These are phyloP conservation scores for Gliomastix tumulicola DNA, from an alignment of 2,329 filamentous ascomycete species.

Conservation along the genomic window DNA sequence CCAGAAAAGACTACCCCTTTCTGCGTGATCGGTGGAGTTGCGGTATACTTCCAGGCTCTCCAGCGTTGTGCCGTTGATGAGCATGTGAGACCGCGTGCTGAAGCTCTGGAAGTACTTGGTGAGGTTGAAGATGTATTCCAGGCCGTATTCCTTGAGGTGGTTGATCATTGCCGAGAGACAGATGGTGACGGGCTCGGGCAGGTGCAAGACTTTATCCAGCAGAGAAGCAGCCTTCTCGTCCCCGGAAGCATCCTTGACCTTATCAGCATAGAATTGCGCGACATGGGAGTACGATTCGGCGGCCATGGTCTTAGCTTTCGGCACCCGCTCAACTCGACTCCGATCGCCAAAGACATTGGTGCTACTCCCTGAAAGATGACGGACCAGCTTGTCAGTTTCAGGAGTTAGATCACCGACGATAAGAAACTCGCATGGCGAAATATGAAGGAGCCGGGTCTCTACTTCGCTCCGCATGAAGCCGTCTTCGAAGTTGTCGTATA, in stretches of 20 bases:
- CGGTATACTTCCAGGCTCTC: slow-evolving; percentile 93
- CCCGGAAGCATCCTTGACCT: slow-evolving; percentile 57
- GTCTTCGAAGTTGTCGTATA: slow-evolving; percentile 94
- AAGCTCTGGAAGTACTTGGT: slow-evolving; percentile 98
- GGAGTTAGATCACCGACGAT: slow-evolving; percentile 87
- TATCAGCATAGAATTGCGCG: slow-evolving; percentile 85
- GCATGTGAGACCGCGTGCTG: slow-evolving; percentile 89
- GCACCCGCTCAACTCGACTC: slow-evolving; percentile 74
- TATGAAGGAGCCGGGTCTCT: slow-evolving; percentile 90
- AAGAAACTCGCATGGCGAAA: slow-evolving; percentile 90
- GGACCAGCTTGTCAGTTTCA: slow-evolving; percentile 85
- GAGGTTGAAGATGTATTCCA: slow-evolving; percentile 91
- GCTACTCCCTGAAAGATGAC: slow-evolving; percentile 81
- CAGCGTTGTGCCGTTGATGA: slow-evolving; percentile 89
- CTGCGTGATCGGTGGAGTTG: slow-evolving; percentile 80
- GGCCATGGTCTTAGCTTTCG: slow-evolving; percentile 72
- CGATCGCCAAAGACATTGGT: slow-evolving; percentile 90
- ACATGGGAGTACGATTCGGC: slow-evolving; percentile 84
- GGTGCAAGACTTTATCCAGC: slow-evolving; percentile 76
- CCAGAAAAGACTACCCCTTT: slow-evolving; percentile 91
- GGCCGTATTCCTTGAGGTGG: slow-evolving; percentile 82
- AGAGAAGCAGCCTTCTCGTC: slow-evolving; percentile 55
- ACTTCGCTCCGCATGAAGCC: slow-evolving; percentile 97
- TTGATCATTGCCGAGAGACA: slow-evolving; percentile 96
- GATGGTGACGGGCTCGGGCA: slow-evolving; percentile 80